These are phyloP conservation scores for Taiwanofungus camphoratus DNA, from an alignment of 1,284 basidiomycete genomes.

Conservation along the genomic window DNA sequence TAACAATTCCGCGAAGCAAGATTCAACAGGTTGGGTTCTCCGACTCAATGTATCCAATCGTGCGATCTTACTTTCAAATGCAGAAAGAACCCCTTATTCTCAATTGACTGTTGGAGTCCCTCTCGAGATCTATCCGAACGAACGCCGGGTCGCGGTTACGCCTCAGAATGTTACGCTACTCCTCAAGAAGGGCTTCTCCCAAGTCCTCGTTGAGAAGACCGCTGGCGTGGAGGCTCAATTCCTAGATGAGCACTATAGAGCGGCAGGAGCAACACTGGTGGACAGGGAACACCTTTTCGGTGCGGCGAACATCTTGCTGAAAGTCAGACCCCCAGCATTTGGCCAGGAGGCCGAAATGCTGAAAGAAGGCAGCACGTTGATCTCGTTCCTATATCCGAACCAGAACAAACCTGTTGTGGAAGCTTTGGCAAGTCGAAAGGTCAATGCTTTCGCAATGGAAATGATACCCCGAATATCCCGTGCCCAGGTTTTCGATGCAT, in stretches of 20 bases:
- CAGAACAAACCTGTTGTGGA: constrained; percentile 75
- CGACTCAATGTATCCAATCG: neutral
- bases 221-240: constrained; percentile 74
- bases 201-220: constrained; percentile 65
- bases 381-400: constrained; percentile 79
- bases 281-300: constrained; percentile 58
- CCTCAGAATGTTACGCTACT: constrained; percentile 69
- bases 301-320: constrained; percentile 70
- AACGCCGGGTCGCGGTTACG: constrained; percentile 75
- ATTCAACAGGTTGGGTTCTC: constrained; percentile 19
- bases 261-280: constrained; percentile 73
- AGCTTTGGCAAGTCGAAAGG: constrained; percentile 52
- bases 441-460: constrained; percentile 78
- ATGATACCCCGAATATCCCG: constrained; percentile 84
- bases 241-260: constrained; percentile 68
- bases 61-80: neutral
- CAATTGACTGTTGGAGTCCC: constrained; percentile 75
- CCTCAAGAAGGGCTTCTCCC: constrained; percentile 74
- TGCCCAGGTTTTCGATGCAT: constrained; percentile 80
- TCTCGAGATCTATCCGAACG: constrained; percentile 67
- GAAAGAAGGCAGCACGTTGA: constrained; percentile 68
- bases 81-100: constrained; percentile 60
- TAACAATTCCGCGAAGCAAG: constrained; percentile 15
- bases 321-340: constrained; percentile 69
- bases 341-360: constrained; percentile 55